Conservation (phyloP, 2,329 filamentous ascomycete species). For the Neonectria coccinea region DNA sequence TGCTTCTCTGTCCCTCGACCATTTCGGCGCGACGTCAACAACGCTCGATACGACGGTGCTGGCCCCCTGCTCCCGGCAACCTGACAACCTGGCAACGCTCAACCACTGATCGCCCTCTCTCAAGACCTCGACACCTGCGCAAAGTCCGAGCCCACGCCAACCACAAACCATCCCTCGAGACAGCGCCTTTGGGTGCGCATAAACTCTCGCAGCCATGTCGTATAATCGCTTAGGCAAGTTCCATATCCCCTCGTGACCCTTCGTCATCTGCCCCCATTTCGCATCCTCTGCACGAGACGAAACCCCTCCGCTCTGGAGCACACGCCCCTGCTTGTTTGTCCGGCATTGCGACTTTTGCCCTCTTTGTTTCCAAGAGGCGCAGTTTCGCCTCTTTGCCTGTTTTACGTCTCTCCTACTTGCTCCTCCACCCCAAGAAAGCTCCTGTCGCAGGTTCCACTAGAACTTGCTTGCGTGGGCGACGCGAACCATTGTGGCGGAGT, state of each 20-base stretch:
- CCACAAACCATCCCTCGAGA: conserved; percentile 26
- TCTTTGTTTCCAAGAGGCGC: conserved; percentile 15
- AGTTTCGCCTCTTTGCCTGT: conserved; percentile 12
- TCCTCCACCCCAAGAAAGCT: conserved; percentile 4
- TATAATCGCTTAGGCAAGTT: conserved; percentile 80
- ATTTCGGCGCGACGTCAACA: conserved; percentile 27
- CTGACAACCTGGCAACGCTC: conserved; percentile 34
- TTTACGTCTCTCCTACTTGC: conserved; percentile 3
- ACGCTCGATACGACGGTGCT: conserved; percentile 23
- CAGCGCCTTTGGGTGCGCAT: conserved; percentile 42
- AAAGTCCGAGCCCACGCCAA: conserved; percentile 21
- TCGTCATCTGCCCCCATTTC: conserved; percentile 37
- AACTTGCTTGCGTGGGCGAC: conserved; percentile 31
- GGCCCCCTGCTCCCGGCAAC: conserved; percentile 35
- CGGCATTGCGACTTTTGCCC: conserved; percentile 22
- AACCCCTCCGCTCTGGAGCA: conserved; percentile 39
- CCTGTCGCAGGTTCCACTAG: conserved; percentile 26
- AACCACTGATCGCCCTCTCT: conserved; percentile 29
- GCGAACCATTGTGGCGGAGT: conserved; percentile 36
- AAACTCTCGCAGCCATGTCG: conserved; percentile 64
- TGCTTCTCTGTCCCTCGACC: conserved; percentile 6
- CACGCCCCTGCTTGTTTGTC: conserved; percentile 34
- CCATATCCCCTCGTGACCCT: conserved; percentile 30
- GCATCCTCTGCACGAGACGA: conserved; percentile 38
- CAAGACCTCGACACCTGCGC: conserved; percentile 4